Evolutionary conservation across 148 eudicot species (phyloP).

Genomic region (Amaranthus palmeri): DNA sequence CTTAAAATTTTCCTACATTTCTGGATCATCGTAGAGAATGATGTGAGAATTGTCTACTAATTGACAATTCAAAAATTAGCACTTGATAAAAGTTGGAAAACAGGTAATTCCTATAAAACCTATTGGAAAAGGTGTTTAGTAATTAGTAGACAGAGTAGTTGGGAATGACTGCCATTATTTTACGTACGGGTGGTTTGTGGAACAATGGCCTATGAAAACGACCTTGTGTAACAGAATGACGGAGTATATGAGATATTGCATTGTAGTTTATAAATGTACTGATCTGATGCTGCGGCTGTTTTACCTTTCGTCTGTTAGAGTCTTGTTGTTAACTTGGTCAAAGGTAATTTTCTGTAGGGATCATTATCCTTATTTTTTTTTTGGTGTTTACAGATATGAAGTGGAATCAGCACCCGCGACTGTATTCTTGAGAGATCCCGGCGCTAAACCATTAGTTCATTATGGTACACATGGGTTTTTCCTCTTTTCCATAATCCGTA

Average conservation of each 20-base stretch:
- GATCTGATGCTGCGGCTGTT: background rate
- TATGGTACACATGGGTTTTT: slow-evolving; percentile 43
- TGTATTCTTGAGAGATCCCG: slow-evolving; percentile 78
- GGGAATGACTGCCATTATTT: too few species aligned
- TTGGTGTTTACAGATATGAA: slow-evolving; percentile 48
- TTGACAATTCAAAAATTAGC: too few species aligned
- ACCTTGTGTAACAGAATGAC: background rate
- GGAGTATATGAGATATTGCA: too few species aligned
- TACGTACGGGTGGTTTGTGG: too few species aligned
- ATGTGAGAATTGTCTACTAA: too few species aligned
- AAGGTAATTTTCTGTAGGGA: background rate
- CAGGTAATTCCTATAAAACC: too few species aligned
- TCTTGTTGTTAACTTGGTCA: background rate
- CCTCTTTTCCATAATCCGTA: background rate
- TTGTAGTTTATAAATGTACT: background rate
- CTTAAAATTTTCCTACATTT: too few species aligned
- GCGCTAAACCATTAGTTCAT: slow-evolving; percentile 68
- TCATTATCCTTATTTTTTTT: slow-evolving; percentile 10
- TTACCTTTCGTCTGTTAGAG: background rate
- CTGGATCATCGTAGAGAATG: too few species aligned
- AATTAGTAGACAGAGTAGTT: too few species aligned
- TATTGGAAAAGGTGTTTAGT: too few species aligned
- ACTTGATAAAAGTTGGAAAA: too few species aligned
- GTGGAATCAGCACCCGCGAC: slow-evolving; percentile 89
- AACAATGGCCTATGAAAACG: too few species aligned